Evolutionary conservation across 1,139 yeast species (phyloP).

Genomic region (Ashbya aceris): DNA sequence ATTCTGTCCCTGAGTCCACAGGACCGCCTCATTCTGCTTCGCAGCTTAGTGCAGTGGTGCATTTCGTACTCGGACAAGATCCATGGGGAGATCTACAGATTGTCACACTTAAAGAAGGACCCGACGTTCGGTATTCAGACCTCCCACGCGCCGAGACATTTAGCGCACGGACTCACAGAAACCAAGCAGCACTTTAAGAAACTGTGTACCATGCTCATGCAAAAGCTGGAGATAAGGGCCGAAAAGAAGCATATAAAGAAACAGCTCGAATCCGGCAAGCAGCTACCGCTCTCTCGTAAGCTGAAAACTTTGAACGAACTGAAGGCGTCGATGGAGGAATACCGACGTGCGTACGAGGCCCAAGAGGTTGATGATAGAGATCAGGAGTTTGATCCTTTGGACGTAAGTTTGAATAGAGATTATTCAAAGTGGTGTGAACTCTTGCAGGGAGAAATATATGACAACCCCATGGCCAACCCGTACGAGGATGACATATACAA

Average conservation of each 20-base stretch:
- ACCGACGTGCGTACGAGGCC: constrained; percentile 6
- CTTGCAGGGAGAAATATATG: constrained; percentile 24
- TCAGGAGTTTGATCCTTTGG: constrained; percentile 7
- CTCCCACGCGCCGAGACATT: constrained; percentile 25
- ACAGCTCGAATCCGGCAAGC: constrained; percentile 23
- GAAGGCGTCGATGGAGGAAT: constrained; percentile 12
- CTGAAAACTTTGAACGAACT: constrained; percentile 20
- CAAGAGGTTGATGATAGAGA: constrained; percentile 12
- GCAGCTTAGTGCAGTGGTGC: constrained; percentile 44
- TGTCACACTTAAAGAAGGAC: constrained; percentile 26
- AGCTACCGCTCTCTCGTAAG: constrained; percentile 19
- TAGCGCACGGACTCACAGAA: constrained; percentile 22
- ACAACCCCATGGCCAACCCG: constrained; percentile 25
- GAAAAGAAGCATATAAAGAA: constrained; percentile 26
- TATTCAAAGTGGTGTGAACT: constrained; percentile 23
- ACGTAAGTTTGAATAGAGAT: constrained; percentile 10
- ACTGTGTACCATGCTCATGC: constrained; percentile 21
- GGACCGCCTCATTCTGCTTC: constrained; percentile 40
- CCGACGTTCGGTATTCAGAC: constrained; percentile 28
- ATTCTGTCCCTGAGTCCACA: constrained; percentile 37
- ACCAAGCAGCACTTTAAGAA: constrained; percentile 20
- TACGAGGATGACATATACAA: constrained; percentile 26
- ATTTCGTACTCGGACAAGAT: constrained; percentile 37
- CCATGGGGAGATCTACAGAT: constrained; percentile 31
- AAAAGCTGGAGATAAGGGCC: constrained; percentile 24